Conservation (phyloP, 169 alveolate genomes). For the Cryptosporidium felis region DNA sequence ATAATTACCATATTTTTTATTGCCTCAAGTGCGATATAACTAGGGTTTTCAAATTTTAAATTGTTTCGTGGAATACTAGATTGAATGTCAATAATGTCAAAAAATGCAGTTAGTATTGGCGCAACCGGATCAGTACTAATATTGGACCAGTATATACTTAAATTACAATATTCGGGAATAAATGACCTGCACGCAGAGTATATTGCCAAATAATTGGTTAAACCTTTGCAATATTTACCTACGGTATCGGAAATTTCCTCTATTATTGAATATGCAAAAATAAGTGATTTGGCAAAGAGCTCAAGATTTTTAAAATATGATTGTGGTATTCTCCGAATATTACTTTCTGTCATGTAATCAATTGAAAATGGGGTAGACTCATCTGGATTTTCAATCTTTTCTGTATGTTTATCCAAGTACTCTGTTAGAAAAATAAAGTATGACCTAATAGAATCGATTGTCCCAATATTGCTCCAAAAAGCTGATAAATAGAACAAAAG, state of each 20-base stretch:
- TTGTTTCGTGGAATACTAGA: background rate
- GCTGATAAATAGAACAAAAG: conserved; percentile 18
- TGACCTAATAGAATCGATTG: background rate
- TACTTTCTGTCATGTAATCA: conserved; percentile 11
- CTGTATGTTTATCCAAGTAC: background rate
- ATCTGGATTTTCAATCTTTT: conserved; percentile 42
- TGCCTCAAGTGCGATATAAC: conserved; percentile 9
- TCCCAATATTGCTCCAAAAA: conserved; percentile 44
- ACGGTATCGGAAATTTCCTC: background rate
- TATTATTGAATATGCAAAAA: conserved; percentile 29
- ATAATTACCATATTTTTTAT: conserved; percentile 9
- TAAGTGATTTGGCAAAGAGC: conserved; percentile 5
- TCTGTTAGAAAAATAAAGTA: background rate
- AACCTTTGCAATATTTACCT: conserved; percentile 7
- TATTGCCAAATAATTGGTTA: conserved; percentile 38
- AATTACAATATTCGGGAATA: conserved; percentile 50
- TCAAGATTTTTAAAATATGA: conserved; percentile 12
- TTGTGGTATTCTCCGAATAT: background rate
- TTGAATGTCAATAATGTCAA: conserved; percentile 28
- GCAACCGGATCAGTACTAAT: conserved; percentile 34
- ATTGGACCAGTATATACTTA: conserved; percentile 30
- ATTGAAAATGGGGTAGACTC: conserved; percentile 20
- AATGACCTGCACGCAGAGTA: conserved; percentile 62
- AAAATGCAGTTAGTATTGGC: conserved; percentile 48
- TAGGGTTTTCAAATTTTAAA: background rate